Percentiles rank a stretch among this genome's conserved stretches.
Evolutionary conservation across 257 asterid genomes (phyloP).

Genomic region (Nicotiana benthamiana): DNA sequence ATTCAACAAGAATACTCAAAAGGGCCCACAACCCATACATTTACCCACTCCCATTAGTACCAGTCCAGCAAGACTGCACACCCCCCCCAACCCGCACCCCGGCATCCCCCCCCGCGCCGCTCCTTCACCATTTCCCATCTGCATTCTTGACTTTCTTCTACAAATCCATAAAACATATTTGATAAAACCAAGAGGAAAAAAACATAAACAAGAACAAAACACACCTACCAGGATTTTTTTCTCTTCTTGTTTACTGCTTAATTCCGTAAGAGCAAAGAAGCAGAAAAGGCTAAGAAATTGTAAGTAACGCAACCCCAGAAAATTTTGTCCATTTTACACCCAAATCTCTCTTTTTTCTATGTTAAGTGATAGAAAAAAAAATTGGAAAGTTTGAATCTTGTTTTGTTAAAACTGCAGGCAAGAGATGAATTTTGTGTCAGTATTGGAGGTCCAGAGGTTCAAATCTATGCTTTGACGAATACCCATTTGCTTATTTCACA

Average conservation of each 20-base stretch:
- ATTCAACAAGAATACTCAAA: neutral
- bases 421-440: neutral
- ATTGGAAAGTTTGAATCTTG: too few relatives aligned
- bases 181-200: neutral
- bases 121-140: neutral
- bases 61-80: neutral
- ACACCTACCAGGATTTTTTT: too few relatives aligned
- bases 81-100: neutral
- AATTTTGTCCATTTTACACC: too few relatives aligned
- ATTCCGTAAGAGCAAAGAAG: neutral
- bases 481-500: slow-evolving; percentile 5
- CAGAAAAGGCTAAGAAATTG: neutral
- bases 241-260: neutral
- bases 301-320: neutral
- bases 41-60: slow-evolving; percentile 2
- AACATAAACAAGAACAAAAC: neutral
- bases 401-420: neutral
- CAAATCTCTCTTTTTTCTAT: neutral
- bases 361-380: too few relatives aligned
- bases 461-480: slow-evolving; percentile 11
- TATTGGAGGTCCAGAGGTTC: neutral
- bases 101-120: too few relatives aligned
- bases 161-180: neutral
- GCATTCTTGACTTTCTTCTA: neutral
- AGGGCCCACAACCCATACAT: slow-evolving; percentile 8